Evolutionary conservation across 2,329 filamentous ascomycete genomes (phyloP), one percentile per base, ranked within the genome.

Genomic region (Diaporthe nobilis): DNA sequence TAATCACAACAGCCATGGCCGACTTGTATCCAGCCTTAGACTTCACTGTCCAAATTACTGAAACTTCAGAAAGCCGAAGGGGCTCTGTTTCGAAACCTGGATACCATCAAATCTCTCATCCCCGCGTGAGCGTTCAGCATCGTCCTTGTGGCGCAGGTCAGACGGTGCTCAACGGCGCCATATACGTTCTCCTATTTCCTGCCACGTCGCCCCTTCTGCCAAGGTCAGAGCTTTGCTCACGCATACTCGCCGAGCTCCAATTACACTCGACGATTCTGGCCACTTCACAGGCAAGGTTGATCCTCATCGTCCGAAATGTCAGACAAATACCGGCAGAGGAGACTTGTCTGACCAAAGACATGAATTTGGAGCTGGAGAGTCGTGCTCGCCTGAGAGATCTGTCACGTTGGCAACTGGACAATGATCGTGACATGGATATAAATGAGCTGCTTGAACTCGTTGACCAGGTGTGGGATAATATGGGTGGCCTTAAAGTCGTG

Each of bases 201-300:
- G 57, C 57, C 31, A 39, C 57, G 22, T 60, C 57, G 57, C 57
- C 57, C 22, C 10, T 60, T 4, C 22, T 60, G 4, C 57, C 57
- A 39, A 22, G 34, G 2, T 8, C 22, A n/a, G 57, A 60, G 57
- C 57, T 60, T 42, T 37, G 34, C 34, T n/a, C 57, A 0, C 34
- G 4, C 22, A 60, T 60, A 42, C 34, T 60, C 2, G 57, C 57
- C 3, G 57, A 60, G 73, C 78, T 86, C 44, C 72, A 79, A 25
- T 80, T 80, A 5, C 83, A 86, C 75, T 71, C 84, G 2, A 77
- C 77, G 15, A 79, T 83, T 13, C 80, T 86, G 13, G 57, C 34
- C 78, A 81, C 10, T 74, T 76, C 1, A 82, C 81, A 76, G 71
- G 53, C 7, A 58, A 75, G 6, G 79, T 17, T 39, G 34, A 39